These are phyloP conservation scores for Picochlorum costavermella DNA, from an alignment of 139 green algal genomes.

Conservation along the genomic window DNA sequence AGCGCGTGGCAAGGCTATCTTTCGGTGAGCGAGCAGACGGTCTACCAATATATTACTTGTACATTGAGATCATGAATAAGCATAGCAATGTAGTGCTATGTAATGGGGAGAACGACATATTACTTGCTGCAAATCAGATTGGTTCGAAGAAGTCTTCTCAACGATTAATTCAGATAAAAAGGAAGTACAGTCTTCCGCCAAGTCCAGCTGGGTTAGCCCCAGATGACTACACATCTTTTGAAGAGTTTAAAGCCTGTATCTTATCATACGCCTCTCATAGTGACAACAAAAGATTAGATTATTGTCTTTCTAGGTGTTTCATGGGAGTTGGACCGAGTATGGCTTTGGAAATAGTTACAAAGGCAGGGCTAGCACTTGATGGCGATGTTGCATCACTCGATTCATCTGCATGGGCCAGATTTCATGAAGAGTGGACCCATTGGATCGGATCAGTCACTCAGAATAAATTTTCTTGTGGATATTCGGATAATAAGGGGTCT, in stretches of 20 bases:
- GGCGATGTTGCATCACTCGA: no score
- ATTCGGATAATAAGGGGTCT: no score
- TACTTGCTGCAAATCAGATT: conserved; percentile 53
- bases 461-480: no score
- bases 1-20: conserved; percentile 57
- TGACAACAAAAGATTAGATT: not conserved
- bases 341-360: no score
- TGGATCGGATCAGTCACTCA: no score
- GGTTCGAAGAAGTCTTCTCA: conserved; percentile 56
- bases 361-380: no score
- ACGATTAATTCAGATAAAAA: conserved; percentile 58
- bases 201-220: conserved; percentile 44
- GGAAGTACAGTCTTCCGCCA: conserved; percentile 53
- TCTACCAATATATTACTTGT: conserved; percentile 18
- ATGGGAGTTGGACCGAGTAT: conserved; percentile 43
- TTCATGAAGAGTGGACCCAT: no score
- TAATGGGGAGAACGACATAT: conserved; percentile 17
- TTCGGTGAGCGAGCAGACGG: conserved; percentile 42
- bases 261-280: conserved; percentile 19
- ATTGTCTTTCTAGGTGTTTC: conserved; percentile 37
- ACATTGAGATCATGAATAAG: conserved; percentile 65
- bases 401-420: no score
- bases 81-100: conserved; percentile 59
- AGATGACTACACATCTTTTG: conserved; percentile 8
- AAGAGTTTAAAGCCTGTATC: conserved; percentile 36